Base-by-base conservation (phyloP, 2,329 filamentous ascomycete genomes). In the Colletotrichum brevisporum region DNA sequence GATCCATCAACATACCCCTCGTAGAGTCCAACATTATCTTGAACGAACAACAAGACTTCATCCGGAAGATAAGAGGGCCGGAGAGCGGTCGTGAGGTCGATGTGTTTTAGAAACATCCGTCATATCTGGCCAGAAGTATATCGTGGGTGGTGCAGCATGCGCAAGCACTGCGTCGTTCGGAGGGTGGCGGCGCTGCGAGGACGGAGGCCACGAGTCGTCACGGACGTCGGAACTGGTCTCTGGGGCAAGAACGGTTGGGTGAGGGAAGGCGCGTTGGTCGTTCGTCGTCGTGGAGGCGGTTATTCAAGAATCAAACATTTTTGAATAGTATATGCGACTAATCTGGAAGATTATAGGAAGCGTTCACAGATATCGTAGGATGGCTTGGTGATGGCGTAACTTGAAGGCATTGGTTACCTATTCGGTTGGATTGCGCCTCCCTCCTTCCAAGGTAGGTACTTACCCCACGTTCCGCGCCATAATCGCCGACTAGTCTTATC, bases 51-150 rank as follows among this genome's bases (percentile, higher is more conserved):
- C 63, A 98, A 86, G 74, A 94, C 92, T 88, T 99, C 96, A 86
- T 98, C 96, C 77, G 94, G 92, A 74, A 97, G 89, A 79, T 98
- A 92, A 71, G 92, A 92, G 76, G 96, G 96, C 86, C 96, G 93
- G 78, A 98, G 89, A 78, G 96, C 96, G 84, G 95, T 97, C 67
- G 96, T 99, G 77, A 99, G 89, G 83, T 99, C 95, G 80, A 98
- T 89, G 76, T 92, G 90, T 87, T 97, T 95, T 87, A 98, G 88
- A 89, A 97, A 97, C 95, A 98, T 98, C 87, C 93, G 94, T 92
- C 84, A 88, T 85, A 79, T 83, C 83, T 74, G 45, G 59, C 48
- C 21, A 43, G 36, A 31, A 55, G 48, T 13, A 36, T 67, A 52
- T 39, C 43, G 51, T 53, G 54, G 31, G 27, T 45, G 18, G 36